These are phyloP conservation scores for Chalciporus chontae DNA, from an alignment of 768 basidiomycete genomes.

Conservation along the genomic window DNA sequence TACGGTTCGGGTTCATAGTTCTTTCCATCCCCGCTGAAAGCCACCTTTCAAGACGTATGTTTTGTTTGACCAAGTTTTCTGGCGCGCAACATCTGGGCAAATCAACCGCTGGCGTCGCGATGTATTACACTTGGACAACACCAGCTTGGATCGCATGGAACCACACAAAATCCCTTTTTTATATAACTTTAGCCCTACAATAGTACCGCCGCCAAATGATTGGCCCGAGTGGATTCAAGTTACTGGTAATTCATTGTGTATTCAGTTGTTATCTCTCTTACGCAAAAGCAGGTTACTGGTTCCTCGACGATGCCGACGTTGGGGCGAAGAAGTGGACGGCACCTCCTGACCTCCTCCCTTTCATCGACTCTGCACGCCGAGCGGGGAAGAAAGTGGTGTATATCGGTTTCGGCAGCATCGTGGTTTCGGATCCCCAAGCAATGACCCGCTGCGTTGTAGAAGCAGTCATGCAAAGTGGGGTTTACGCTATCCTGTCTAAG, in stretches of 20 bases:
- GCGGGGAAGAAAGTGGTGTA: constrained; percentile 89
- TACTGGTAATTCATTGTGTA: constrained; percentile 52
- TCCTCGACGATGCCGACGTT: constrained; percentile 89
- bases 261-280: constrained; percentile 7
- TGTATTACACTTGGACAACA: constrained; percentile 68
- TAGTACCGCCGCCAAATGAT: constrained; percentile 91
- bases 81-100: constrained; percentile 91
- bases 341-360: constrained; percentile 72
- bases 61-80: constrained; percentile 98
- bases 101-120: constrained; percentile 92
- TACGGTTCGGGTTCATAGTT: constrained; percentile 11
- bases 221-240: constrained; percentile 99
- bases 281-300: constrained; percentile 79
- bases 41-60: constrained; percentile 67
- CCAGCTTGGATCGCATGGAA: constrained; percentile 92
- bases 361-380: constrained; percentile 75
- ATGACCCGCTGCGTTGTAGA: constrained; percentile 93
- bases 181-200: constrained; percentile 91
- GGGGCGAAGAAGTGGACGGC: constrained; percentile 87
- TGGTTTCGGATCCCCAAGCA: constrained; percentile 88
- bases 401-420: constrained; percentile 96
- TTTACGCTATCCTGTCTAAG: constrained; percentile 91
- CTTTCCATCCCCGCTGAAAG: constrained; percentile 3
- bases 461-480: constrained; percentile 81
- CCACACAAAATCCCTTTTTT: constrained; percentile 97